phyloP scores from a whole-genome alignment of 352 stramenopile species.

The Globisporangium camurandrum region DNA sequence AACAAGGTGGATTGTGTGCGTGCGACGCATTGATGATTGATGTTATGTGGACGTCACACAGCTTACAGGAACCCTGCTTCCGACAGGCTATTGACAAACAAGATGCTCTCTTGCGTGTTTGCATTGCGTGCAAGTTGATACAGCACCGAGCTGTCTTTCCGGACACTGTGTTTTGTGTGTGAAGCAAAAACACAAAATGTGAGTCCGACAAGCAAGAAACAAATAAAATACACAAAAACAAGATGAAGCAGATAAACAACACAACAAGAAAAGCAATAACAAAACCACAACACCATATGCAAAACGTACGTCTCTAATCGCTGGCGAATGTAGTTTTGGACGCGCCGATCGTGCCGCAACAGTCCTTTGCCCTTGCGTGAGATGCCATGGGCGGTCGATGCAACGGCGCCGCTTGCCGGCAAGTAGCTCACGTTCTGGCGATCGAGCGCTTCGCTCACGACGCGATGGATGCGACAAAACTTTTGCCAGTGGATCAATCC shows the following conservation, averaged over 20 bases:
- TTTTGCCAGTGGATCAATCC: constrained; percentile 84
- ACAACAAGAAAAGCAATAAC: background rate
- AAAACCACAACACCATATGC: constrained; percentile 1
- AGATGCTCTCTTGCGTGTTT: constrained; percentile 83
- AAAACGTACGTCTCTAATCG: constrained; percentile 77
- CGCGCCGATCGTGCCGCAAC: constrained; percentile 66
- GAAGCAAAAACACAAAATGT: no score
- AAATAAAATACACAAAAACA: background rate
- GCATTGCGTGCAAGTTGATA: constrained; percentile 81
- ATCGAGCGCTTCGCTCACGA: constrained; percentile 72
- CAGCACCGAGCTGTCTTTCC: constrained; percentile 77
- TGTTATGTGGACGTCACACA: constrained; percentile 1
- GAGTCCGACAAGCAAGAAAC: background rate
- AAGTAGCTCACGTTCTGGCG: constrained; percentile 77
- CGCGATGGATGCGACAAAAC: constrained; percentile 74
- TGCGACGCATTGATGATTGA: background rate
- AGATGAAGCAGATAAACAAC: constrained; percentile 5
- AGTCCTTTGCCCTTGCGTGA: constrained; percentile 66
- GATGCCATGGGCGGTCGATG: constrained; percentile 26
- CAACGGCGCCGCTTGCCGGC: constrained; percentile 24
- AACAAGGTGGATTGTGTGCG: constrained; percentile 10
- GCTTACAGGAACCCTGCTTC: constrained; percentile 75
- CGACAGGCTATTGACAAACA: constrained; percentile 86
- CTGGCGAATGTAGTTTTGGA: constrained; percentile 64
- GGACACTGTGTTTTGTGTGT: constrained; percentile 67